Percentiles rank a stretch among this genome's conserved stretches.
These are phyloP conservation scores for Agrocybe chaxingu DNA, from an alignment of 768 basidiomycete species.

Conservation along the genomic window DNA sequence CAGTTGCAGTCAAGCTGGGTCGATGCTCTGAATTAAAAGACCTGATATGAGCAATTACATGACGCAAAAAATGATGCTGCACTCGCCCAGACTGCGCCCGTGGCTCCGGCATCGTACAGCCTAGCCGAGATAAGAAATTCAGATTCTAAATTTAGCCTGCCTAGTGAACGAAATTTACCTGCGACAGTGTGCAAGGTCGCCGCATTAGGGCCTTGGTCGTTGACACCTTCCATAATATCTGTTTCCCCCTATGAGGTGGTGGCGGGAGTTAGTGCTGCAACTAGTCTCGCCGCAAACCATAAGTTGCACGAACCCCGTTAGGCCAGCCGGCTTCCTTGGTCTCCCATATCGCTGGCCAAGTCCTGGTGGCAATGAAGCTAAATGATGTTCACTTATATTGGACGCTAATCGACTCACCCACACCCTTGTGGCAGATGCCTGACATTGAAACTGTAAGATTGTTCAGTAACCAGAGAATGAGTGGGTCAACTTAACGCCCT, in stretches of 20 bases:
- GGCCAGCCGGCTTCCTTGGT: slow-evolving; percentile 52
- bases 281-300: background rate
- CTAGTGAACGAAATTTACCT: slow-evolving; percentile 43
- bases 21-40: slow-evolving; percentile 1
- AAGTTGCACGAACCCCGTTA: slow-evolving; percentile 21
- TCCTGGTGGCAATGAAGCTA: slow-evolving; percentile 17
- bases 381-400: background rate
- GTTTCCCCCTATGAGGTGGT: slow-evolving; percentile 29
- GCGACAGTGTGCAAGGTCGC: slow-evolving; percentile 34
- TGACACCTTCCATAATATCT: slow-evolving; percentile 40
- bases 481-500: slow-evolving; percentile 14
- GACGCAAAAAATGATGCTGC: background rate
- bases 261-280: background rate
- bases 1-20: slow-evolving; percentile 15
- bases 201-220: slow-evolving; percentile 33
- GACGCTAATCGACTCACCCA: slow-evolving; percentile 19
- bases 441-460: slow-evolving; percentile 27
- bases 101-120: slow-evolving; percentile 19
- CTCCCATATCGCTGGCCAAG: slow-evolving; percentile 57
- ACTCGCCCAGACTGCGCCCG: slow-evolving; percentile 39
- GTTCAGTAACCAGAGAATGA: background rate
- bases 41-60: background rate
- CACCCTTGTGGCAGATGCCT: slow-evolving; percentile 37
- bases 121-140: background rate
- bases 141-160: slow-evolving; percentile 12